Percentiles rank a stretch among this genome's conserved stretches.
phyloP scores from a whole-genome alignment of 2,329 filamentous ascomycete species.

The Aureobasidium uvarum region DNA sequence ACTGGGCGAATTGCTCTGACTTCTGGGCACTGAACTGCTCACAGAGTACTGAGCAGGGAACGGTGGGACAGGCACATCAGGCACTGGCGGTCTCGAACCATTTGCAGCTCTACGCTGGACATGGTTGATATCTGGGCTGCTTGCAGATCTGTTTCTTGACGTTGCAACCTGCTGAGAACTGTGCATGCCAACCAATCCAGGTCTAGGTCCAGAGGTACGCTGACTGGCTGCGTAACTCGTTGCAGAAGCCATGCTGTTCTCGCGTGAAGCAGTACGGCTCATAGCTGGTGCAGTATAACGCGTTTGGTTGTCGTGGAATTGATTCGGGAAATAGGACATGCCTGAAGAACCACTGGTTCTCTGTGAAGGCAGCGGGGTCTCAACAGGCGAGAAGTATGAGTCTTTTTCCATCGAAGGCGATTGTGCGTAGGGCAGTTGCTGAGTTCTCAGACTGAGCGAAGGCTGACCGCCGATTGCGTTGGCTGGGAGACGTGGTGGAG shows the following conservation, averaged over 20 bases:
- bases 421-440: constrained; percentile 49
- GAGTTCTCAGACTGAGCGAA: constrained; percentile 67
- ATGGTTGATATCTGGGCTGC: constrained; percentile 86
- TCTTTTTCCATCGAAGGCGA: constrained; percentile 65
- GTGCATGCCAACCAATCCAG: constrained; percentile 54
- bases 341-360: constrained; percentile 68
- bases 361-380: constrained; percentile 74
- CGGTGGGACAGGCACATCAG: constrained; percentile 46
- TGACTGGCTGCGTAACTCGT: constrained; percentile 26
- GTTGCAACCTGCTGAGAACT: constrained; percentile 52
- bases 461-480: constrained; percentile 49
- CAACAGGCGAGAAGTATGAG: constrained; percentile 91
- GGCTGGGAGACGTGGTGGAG: constrained; percentile 70
- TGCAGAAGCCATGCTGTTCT: constrained; percentile 20
- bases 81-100: constrained; percentile 43
- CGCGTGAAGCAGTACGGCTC: constrained; percentile 57
- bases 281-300: constrained; percentile 87
- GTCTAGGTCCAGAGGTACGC: constrained; percentile 21
- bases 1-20: constrained; percentile 76
- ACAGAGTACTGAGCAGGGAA: constrained; percentile 50
- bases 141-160: constrained; percentile 78
- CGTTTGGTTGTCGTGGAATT: constrained; percentile 71
- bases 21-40: constrained; percentile 58
- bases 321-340: constrained; percentile 77
- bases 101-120: constrained; percentile 58